Percentiles rank a stretch among this genome's conserved stretches.
Conservation (phyloP, 1,284 basidiomycete species). For the Tilletia setariae region DNA sequence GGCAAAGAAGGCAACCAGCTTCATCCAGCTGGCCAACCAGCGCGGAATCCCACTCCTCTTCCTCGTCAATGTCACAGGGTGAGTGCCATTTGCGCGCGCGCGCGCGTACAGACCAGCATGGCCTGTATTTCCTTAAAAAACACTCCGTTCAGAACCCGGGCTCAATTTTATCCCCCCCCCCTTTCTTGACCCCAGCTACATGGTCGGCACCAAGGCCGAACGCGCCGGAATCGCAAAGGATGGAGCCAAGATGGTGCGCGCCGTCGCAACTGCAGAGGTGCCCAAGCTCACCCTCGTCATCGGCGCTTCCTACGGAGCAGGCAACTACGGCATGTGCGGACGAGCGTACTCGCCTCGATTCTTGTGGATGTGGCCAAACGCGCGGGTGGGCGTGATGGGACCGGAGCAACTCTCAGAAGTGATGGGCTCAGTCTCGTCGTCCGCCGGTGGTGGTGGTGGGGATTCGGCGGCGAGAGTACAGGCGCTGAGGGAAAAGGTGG, state of each 20-base stretch:
- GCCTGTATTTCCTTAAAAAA: too few relatives aligned
- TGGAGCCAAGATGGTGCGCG: constrained; percentile 95
- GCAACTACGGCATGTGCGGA: constrained; percentile 66
- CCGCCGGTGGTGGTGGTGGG: not conserved
- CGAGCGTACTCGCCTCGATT: constrained; percentile 82
- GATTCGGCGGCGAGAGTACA: constrained; percentile 22
- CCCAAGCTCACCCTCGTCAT: constrained; percentile 90
- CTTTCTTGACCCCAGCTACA: constrained; percentile 60
- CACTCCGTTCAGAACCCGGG: too few relatives aligned
- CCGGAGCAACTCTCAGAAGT: constrained; percentile 85
- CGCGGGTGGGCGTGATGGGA: constrained; percentile 94
- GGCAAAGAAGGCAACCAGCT: constrained; percentile 88
- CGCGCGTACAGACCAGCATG: not conserved
- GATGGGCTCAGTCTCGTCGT: constrained; percentile 75
- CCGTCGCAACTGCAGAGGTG: constrained; percentile 88
- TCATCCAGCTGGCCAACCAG: constrained; percentile 90
- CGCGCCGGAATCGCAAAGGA: constrained; percentile 94
- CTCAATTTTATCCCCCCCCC: not conserved
- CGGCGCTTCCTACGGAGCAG: constrained; percentile 91
- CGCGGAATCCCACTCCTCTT: constrained; percentile 83
- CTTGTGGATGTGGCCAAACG: constrained; percentile 97
- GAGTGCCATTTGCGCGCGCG: constrained; percentile 4
- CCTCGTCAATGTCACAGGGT: constrained; percentile 79
- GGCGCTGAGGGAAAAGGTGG: constrained; percentile 74
- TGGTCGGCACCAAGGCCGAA: constrained; percentile 92